phyloP scores from a whole-genome alignment of 495 filamentous ascomycete genomes.

The Immersiella caudata region DNA sequence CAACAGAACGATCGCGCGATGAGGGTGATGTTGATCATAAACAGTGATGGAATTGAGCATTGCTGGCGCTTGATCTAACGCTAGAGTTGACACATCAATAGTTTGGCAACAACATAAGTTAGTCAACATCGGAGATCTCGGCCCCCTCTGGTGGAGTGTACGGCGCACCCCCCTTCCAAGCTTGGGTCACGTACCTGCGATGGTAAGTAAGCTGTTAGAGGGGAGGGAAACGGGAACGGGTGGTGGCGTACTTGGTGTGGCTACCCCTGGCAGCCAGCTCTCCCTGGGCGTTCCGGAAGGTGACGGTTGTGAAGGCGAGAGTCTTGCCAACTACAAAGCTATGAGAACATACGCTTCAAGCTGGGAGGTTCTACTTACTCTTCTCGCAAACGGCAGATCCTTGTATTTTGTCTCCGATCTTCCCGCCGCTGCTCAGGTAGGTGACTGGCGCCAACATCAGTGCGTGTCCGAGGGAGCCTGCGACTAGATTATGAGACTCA shows the following conservation, averaged over 20 bases:
- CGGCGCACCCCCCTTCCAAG: slow-evolving; percentile 21
- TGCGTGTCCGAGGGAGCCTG: slow-evolving; percentile 1
- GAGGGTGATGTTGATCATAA: not conserved
- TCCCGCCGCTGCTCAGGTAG: slow-evolving; percentile 82
- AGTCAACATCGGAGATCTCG: slow-evolving; percentile 16
- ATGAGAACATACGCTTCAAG: slow-evolving; percentile 8
- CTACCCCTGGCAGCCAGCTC: slow-evolving; percentile 85
- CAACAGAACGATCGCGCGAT: not conserved
- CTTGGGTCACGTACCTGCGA: slow-evolving; percentile 27
- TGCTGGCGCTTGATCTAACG: not conserved
- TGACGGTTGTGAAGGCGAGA: slow-evolving; percentile 82
- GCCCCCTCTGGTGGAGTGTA: slow-evolving; percentile 26
- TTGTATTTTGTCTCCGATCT: slow-evolving; percentile 73
- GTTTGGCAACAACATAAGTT: not conserved
- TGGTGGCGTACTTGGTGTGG: slow-evolving; percentile 80
- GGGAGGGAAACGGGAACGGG: not conserved
- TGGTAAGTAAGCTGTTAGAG: not conserved
- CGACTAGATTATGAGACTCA: slow-evolving; percentile 39
- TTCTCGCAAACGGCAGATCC: slow-evolving; percentile 80
- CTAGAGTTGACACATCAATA: not conserved
- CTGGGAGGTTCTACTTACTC: slow-evolving; percentile 54
- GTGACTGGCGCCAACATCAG: slow-evolving; percentile 62
- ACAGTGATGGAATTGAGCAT: not conserved
- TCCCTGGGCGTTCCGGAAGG: slow-evolving; percentile 74
- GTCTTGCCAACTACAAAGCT: slow-evolving; percentile 79